Evolutionary conservation across 2,329 filamentous ascomycete genomes (phyloP), one percentile per base, ranked within the genome.

Genomic region (Aspergillus sp.): DNA sequence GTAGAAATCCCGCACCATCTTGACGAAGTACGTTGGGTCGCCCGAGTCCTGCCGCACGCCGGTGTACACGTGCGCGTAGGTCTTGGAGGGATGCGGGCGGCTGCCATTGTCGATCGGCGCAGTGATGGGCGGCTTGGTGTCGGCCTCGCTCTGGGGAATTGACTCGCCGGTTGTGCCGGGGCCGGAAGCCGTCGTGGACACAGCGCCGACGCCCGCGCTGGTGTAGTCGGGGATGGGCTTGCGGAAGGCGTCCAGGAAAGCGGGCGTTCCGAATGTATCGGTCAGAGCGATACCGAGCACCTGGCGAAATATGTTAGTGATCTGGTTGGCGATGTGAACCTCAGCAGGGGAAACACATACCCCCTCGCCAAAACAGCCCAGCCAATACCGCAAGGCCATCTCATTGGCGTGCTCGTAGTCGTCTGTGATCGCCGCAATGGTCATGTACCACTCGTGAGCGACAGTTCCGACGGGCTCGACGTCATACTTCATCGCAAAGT

Each of bases 361-460:
- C 2, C 84, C 89, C 65, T 88, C 85, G 3, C 94, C 94, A 67
- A 96, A 99, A 55, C 89, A 95, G 48, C 86, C 85, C 32, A 95
- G 83, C 94, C 94, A 99, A 69, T 95, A 90, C 52, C 84, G 80
- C 60, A 99, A 76, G 0, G 90, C 92, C 58, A 87, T 81, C 69
- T 95, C 90, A 35, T 92, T 95, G 3, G 94, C 92, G 56, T 82
- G 79, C 61, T 84, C 82, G 68, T 99, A 99, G 72, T 96, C 83
- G 57, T 90, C 82, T 4, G 87, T 89, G 61, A 96, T 90, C 36
- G 94, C 92, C 1, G 94, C 94, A 57, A 95, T 93, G 40, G 90
- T 92, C 94, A 99, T 99, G 77, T 96, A 97, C 94, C 94, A 99
- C 74, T 99, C 94, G 67, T 99, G 94, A 0, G 94, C 94, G 2